These are phyloP conservation scores for Xerocomus amazonicus DNA, from an alignment of 1,284 basidiomycete species.

Conservation along the genomic window DNA sequence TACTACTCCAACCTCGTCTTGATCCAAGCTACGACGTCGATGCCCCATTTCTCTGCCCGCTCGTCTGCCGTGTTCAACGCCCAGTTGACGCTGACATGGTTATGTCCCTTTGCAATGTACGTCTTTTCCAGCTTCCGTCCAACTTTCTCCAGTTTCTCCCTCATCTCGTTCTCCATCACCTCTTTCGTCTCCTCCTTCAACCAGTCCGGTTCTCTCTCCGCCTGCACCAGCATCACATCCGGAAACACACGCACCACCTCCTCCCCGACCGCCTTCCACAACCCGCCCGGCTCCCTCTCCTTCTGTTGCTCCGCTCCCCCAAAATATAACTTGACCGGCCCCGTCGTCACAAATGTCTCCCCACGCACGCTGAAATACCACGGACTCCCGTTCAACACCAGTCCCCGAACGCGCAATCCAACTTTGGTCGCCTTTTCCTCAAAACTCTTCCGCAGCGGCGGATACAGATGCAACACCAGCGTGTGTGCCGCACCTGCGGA, in stretches of 20 bases:
- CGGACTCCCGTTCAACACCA: slow-evolving; percentile 44
- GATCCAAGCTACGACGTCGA: slow-evolving; percentile 49
- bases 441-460: slow-evolving; percentile 23
- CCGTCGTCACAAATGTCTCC: slow-evolving; percentile 22
- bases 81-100: slow-evolving; percentile 56
- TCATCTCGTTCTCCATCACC: slow-evolving; percentile 39
- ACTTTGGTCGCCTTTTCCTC: slow-evolving; percentile 5
- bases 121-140: slow-evolving; percentile 29
- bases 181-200: slow-evolving; percentile 34
- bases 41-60: slow-evolving; percentile 59
- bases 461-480: slow-evolving; percentile 43
- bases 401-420: slow-evolving; percentile 41
- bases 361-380: slow-evolving; percentile 37
- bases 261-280: slow-evolving; percentile 37
- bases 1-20: slow-evolving; percentile 16
- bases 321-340: slow-evolving; percentile 40
- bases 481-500: slow-evolving; percentile 55
- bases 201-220: slow-evolving; percentile 50
- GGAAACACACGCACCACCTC: slow-evolving; percentile 41
- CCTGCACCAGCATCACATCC: slow-evolving; percentile 43
- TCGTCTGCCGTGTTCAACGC: slow-evolving; percentile 47
- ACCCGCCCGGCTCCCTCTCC: slow-evolving; percentile 38
- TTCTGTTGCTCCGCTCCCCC: slow-evolving; percentile 41
- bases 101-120: slow-evolving; percentile 51
- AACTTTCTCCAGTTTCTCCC: slow-evolving; percentile 32